A percentile compares a stretch with the other conserved stretches of the same genome.
phyloP scores from a whole-genome alignment of 306 rosid species.

The Medicago ruthenica region DNA sequence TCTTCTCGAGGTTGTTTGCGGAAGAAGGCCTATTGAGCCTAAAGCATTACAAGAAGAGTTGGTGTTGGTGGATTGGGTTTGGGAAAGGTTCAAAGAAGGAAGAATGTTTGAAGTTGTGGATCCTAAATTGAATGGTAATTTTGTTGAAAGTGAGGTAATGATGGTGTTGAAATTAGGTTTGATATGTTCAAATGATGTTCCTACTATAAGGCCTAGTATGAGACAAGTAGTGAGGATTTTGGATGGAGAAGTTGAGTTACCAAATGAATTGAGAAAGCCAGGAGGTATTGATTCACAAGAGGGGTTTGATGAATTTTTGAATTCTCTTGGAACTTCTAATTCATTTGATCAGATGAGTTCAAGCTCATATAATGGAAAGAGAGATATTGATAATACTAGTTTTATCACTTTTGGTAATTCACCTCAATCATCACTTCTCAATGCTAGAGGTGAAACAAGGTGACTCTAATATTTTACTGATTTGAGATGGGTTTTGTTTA shows the following conservation, averaged over 20 bases:
- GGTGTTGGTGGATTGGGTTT: conserved; percentile 81
- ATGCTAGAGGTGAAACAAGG: conserved; percentile 53
- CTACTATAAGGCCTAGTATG: conserved; percentile 64
- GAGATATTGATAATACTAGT: conserved; percentile 49
- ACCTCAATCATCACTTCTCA: conserved; percentile 55
- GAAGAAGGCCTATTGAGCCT: conserved; percentile 78
- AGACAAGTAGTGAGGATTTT: conserved; percentile 66
- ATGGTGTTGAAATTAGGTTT: conserved; percentile 72
- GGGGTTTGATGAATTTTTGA: conserved; percentile 72
- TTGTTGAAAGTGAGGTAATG: conserved; percentile 49
- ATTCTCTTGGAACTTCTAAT: conserved; percentile 61
- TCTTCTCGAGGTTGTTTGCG: conserved; percentile 73
- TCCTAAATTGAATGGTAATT: conserved; percentile 54
- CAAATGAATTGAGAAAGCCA: conserved; percentile 53
- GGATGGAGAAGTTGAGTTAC: conserved; percentile 66
- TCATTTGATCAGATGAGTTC: conserved; percentile 60
- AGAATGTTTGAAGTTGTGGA: conserved; percentile 62
- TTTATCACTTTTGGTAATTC: conserved; percentile 53
- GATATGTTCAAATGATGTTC: conserved; percentile 62
- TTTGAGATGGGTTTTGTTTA: too few species aligned
- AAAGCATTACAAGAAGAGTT: conserved; percentile 60
- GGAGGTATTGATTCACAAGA: conserved; percentile 44
- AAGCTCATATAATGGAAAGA: conserved; percentile 47
- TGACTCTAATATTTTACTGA: conserved; percentile 6
- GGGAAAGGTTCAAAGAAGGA: conserved; percentile 67